A percentile compares a stretch with the other conserved stretches of the same genome.
phyloP scores from a whole-genome alignment of 768 basidiomycete genomes.

The Coprinellus aureogranulatus region DNA sequence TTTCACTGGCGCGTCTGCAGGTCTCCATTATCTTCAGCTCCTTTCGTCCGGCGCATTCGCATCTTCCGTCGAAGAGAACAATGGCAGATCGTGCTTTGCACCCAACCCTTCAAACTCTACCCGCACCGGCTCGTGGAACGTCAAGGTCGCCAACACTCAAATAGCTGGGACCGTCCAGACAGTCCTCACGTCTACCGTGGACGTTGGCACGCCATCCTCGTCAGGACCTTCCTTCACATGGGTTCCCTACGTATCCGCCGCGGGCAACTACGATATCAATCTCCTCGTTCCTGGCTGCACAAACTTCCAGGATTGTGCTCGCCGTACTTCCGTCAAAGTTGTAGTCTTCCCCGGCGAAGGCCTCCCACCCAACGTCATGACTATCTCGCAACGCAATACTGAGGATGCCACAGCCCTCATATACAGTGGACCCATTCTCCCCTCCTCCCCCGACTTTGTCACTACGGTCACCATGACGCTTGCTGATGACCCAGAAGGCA shows the following conservation, averaged over 20 bases:
- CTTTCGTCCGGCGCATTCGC: slow-evolving; percentile 91
- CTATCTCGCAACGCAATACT: slow-evolving; percentile 68
- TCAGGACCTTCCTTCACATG: slow-evolving; percentile 82
- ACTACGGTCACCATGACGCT: slow-evolving; percentile 76
- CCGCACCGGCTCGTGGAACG: slow-evolving; percentile 68
- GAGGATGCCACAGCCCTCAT: slow-evolving; percentile 60
- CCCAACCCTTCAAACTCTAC: slow-evolving; percentile 69
- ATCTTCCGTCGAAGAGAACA: slow-evolving; percentile 61
- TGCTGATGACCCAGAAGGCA: slow-evolving; percentile 60
- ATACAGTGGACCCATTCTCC: slow-evolving; percentile 83
- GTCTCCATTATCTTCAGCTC: slow-evolving; percentile 87
- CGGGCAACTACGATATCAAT: slow-evolving; percentile 83
- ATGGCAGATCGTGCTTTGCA: slow-evolving; percentile 73
- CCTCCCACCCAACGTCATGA: slow-evolving; percentile 62
- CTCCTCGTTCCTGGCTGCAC: slow-evolving; percentile 86
- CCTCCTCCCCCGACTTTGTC: slow-evolving; percentile 67
- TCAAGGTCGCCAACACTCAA: slow-evolving; percentile 59
- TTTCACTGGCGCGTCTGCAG: slow-evolving; percentile 74
- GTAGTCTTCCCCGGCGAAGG: slow-evolving; percentile 77
- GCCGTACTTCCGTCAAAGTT: slow-evolving; percentile 79
- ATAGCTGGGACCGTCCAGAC: slow-evolving; percentile 80
- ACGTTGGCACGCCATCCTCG: slow-evolving; percentile 58
- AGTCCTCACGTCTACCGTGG: slow-evolving; percentile 66
- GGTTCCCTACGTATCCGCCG: slow-evolving; percentile 88
- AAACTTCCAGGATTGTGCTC: slow-evolving; percentile 72